phyloP scores from a whole-genome alignment of 768 basidiomycete species.

The Calocybe indica region DNA sequence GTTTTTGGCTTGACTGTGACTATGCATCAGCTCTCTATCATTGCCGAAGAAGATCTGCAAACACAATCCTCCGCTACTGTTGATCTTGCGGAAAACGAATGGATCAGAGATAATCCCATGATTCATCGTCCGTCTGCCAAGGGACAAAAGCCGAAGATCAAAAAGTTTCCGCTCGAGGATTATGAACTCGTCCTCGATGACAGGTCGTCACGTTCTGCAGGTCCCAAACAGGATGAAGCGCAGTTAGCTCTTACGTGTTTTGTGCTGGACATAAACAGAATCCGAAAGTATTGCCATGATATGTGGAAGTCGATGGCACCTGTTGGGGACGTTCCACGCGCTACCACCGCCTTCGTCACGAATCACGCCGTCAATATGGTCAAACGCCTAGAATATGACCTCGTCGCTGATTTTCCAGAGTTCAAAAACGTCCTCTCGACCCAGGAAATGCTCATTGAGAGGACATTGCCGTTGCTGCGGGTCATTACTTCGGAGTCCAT shows the following conservation, averaged over 20 bases:
- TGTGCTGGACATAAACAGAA: constrained; percentile 1
- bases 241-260: constrained; percentile 1
- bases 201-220: not conserved
- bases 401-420: constrained; percentile 3
- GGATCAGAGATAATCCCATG: constrained; percentile 5
- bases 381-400: constrained; percentile 4
- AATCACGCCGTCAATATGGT: constrained; percentile 5
- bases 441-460: not conserved
- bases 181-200: constrained; percentile 2
- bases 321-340: constrained; percentile 1
- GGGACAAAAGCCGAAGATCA: constrained; percentile 1
- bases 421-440: not conserved
- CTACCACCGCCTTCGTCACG: constrained; percentile 3
- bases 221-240: not conserved
- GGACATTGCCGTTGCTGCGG: not conserved
- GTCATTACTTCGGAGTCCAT: not conserved
- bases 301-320: constrained; percentile 4
- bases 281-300: not conserved
- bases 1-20: not conserved
- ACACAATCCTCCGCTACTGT: not conserved
- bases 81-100: constrained; percentile 3
- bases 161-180: constrained; percentile 3
- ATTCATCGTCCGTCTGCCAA: not conserved
- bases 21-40: constrained; percentile 2
- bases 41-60: not conserved